phyloP scores from a whole-genome alignment of 202 grass and related monocot genomes.

The Schoenoplectus triqueter region DNA sequence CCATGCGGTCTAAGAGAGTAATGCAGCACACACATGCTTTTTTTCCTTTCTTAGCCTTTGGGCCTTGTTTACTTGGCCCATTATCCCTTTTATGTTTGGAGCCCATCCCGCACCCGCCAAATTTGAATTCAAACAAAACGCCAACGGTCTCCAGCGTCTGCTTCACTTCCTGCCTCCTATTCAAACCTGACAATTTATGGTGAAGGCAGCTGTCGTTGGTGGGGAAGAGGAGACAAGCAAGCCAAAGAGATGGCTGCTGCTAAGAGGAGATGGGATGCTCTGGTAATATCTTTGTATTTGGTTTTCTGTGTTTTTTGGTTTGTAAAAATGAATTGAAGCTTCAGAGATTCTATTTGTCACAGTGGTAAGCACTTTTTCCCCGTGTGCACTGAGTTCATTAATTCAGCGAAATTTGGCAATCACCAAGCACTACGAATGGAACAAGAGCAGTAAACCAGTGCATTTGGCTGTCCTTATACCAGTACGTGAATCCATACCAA shows the following conservation, averaged over 20 bases:
- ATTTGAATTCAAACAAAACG: no score
- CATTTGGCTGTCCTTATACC: background rate
- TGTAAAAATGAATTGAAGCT: background rate
- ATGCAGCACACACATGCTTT: no score
- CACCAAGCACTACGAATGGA: background rate
- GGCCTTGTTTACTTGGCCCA: no score
- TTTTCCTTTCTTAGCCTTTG: no score
- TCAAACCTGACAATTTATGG: constrained; percentile 30
- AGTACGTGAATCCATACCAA: background rate
- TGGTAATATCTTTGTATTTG: constrained; percentile 53
- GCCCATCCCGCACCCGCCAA: no score
- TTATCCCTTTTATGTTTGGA: no score
- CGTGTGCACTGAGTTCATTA: background rate
- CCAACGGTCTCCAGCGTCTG: no score
- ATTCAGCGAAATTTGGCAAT: background rate
- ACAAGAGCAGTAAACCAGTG: background rate
- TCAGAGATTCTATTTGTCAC: constrained; percentile 8
- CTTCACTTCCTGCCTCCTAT: no score
- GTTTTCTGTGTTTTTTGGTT: background rate
- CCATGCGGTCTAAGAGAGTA: no score
- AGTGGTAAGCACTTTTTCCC: background rate
- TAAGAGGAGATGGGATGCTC: constrained; percentile 81
- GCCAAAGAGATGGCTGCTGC: constrained; percentile 88
- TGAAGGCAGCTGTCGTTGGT: constrained; percentile 61
- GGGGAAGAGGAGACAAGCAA: constrained; percentile 70